A percentile compares a stretch with the other conserved stretches of the same genome.
Conservation (phyloP, 2,329 filamentous ascomycete species). For the Fusarium albosuccineum region DNA sequence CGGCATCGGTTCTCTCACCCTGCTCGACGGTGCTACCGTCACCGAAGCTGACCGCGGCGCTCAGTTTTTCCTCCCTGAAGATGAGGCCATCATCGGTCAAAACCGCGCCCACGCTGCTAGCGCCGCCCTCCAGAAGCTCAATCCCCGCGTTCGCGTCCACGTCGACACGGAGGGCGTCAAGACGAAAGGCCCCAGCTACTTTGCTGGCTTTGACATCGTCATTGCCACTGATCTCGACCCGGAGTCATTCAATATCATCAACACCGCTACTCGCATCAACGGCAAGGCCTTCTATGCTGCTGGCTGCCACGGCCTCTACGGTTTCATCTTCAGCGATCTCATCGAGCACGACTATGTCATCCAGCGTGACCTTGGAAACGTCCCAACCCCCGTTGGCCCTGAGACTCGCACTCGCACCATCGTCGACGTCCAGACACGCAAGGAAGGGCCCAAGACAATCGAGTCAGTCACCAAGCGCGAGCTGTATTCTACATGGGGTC, state of each 20-base stretch:
- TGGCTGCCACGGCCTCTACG: slow-evolving; percentile 88
- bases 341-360: slow-evolving; percentile 92
- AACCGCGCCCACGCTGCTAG: slow-evolving; percentile 88
- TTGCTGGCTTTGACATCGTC: slow-evolving; percentile 82
- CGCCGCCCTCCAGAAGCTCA: slow-evolving; percentile 84
- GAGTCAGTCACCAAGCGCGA: slow-evolving; percentile 95
- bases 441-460: slow-evolving; percentile 75
- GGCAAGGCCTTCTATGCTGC: slow-evolving; percentile 90
- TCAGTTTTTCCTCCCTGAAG: slow-evolving; percentile 81
- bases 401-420: slow-evolving; percentile 86
- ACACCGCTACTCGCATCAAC: slow-evolving; percentile 85
- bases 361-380: slow-evolving; percentile 85
- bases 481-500: slow-evolving; percentile 86
- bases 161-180: slow-evolving; percentile 77
- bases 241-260: slow-evolving; percentile 80
- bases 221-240: slow-evolving; percentile 92
- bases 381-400: slow-evolving; percentile 67
- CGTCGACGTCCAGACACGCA: slow-evolving; percentile 77
- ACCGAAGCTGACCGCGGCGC: slow-evolving; percentile 84
- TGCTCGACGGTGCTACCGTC: slow-evolving; percentile 83
- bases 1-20: slow-evolving; percentile 89
- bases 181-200: slow-evolving; percentile 79
- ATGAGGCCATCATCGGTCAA: slow-evolving; percentile 77
- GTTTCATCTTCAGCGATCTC: slow-evolving; percentile 94
- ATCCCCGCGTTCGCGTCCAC: slow-evolving; percentile 85